A percentile compares a stretch with the other conserved stretches of the same genome.
Evolutionary conservation across 371 early-diverging fungal genomes (phyloP).

Genomic region (Mortierella sp.): DNA sequence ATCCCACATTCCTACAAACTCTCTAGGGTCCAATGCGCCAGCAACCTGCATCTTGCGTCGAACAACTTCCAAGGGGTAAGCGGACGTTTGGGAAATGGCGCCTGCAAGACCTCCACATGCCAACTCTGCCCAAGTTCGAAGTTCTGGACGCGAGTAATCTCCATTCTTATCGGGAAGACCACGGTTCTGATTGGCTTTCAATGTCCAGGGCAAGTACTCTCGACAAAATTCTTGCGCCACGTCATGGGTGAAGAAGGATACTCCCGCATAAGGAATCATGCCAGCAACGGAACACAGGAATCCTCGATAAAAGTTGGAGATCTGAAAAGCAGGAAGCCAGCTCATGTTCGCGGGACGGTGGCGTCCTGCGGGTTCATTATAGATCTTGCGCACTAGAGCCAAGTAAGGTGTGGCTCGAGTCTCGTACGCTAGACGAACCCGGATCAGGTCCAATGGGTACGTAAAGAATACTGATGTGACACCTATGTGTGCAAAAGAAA

Average conservation of each 20-base stretch:
- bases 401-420: conserved; percentile 50
- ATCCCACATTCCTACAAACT: conserved; percentile 64
- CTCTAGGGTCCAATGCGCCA: conserved; percentile 65
- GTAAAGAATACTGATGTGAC: conserved; percentile 90
- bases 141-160: conserved; percentile 39
- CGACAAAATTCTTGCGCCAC: conserved; percentile 67
- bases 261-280: conserved; percentile 97
- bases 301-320: conserved; percentile 77
- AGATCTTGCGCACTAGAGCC: conserved; percentile 60
- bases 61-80: conserved; percentile 94
- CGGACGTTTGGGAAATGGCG: conserved; percentile 82
- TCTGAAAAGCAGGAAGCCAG: background rate
- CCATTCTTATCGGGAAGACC: conserved; percentile 36
- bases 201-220: conserved; percentile 55
- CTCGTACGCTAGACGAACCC: conserved; percentile 94
- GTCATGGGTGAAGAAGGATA: conserved; percentile 85
- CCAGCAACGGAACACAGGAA: conserved; percentile 91
- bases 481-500: conserved; percentile 61
- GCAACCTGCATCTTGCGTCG: conserved; percentile 91
- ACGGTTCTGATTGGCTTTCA: conserved; percentile 40
- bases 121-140: conserved; percentile 70
- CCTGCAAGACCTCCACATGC: conserved; percentile 87
- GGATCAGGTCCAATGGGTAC: conserved; percentile 94
- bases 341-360: conserved; percentile 4
- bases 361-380: conserved; percentile 58